These are phyloP conservation scores for Aspergillus ellipticus DNA, from an alignment of 495 filamentous ascomycete genomes.

Conservation along the genomic window DNA sequence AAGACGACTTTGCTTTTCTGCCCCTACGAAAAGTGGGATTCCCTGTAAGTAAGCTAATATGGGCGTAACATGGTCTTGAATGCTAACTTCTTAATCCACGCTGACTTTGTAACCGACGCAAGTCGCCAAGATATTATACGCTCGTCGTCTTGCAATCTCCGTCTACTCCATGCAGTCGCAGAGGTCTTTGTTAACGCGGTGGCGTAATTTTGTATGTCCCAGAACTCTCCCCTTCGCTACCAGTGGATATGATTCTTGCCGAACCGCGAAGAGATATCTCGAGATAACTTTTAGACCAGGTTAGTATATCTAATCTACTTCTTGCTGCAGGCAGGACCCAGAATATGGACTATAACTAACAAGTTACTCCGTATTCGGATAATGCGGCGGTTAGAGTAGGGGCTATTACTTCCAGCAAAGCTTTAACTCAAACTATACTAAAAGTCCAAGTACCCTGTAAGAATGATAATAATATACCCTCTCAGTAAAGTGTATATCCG, in stretches of 20 bases:
- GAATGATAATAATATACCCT: conserved; percentile 8
- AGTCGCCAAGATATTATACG: conserved; percentile 38
- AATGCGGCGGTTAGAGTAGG: too few relatives aligned
- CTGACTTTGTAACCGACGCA: conserved; percentile 43
- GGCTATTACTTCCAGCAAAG: background rate
- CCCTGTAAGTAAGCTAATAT: too few relatives aligned
- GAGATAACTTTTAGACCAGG: conserved; percentile 11
- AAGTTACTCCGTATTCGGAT: too few relatives aligned
- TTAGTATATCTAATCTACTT: conserved; percentile 8
- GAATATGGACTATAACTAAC: too few relatives aligned
- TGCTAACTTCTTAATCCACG: conserved; percentile 50
- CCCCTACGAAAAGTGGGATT: conserved; percentile 33
- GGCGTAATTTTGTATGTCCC: conserved; percentile 21
- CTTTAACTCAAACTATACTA: too few relatives aligned
- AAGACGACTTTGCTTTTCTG: conserved; percentile 37
- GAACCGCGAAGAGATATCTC: background rate
- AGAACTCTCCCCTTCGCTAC: conserved; percentile 19
- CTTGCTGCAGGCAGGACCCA: background rate
- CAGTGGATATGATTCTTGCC: conserved; percentile 28
- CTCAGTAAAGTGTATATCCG: conserved; percentile 18
- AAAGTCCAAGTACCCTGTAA: conserved; percentile 10
- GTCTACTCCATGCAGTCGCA: conserved; percentile 17
- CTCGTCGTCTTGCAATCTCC: conserved; percentile 17
- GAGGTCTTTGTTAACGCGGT: conserved; percentile 22
- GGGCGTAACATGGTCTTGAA: too few relatives aligned